Evolutionary conservation across 768 basidiomycete species (phyloP), one percentile per base, ranked within the genome.

Genomic region (Symmetrospora coprosmae): DNA sequence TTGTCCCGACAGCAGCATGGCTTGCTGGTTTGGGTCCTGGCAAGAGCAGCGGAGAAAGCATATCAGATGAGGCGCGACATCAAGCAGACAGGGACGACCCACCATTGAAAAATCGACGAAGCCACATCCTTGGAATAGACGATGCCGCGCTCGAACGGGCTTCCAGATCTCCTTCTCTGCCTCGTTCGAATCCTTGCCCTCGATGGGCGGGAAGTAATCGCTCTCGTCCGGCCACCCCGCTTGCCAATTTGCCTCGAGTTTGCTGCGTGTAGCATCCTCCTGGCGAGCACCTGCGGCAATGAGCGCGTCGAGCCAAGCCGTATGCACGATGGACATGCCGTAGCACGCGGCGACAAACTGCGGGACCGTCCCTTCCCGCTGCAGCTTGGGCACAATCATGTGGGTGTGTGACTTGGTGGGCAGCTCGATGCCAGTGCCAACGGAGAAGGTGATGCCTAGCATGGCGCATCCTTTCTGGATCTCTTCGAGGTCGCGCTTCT

Each of bases 221-320:
- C 31, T 19, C 37, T 52, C 50, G 16, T 27, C 19, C 28, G 50
- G 50, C 50, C 50, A 52, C 19, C 28, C 37, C n/a, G 31, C 19
- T 34, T 19, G 14, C 7, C 17, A 52, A 38, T 52, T 34, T 19
- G 21, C n/a, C 19, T 52, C 50, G 31, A 52, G 50, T 28, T 52
- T 52, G 31, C 31, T 5, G 14, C 37, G 31, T 34, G 33, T 38
- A 17, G 11, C 14, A 7, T n/a, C 27, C 52, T 19, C 27, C 38
- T 40, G 39, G 23, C 19, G 25, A n/a, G 35, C n/a, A n/a, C 21
- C 38, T 23, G 35, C 39, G 25, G n/a, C 21, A 2, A 43, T 23
- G 30, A 56, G 52, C 6, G 17, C 30, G 23, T 56, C 52, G 30
- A 56, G 11, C 52, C 52, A 56, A 5, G n/a, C 25, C 16, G 52